Evolutionary conservation across 2,329 filamentous ascomycete genomes (phyloP).

Genomic region (Trichoderma atroviride): DNA sequence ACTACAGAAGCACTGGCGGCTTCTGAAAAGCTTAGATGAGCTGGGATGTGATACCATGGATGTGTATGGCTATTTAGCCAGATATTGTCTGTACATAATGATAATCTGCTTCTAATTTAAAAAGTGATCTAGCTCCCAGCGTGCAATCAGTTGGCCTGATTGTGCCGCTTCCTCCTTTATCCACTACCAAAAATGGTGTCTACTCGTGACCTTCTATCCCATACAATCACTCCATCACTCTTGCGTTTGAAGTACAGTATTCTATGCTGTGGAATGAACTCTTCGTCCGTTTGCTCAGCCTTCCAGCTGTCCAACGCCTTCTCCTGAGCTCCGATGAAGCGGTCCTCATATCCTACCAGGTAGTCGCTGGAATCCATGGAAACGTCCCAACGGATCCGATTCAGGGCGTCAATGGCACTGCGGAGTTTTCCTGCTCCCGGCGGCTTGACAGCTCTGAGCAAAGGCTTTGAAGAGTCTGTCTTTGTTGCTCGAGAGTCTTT

Average conservation of each 20-base stretch:
- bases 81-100: neutral
- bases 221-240: slow-evolving; percentile 55
- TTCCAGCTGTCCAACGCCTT: slow-evolving; percentile 60
- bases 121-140: neutral
- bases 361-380: slow-evolving; percentile 55
- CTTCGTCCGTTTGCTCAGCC: slow-evolving; percentile 63
- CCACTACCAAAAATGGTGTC: slow-evolving; percentile 62
- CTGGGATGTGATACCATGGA: neutral
- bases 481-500: neutral
- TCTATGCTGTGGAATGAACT: slow-evolving; percentile 67
- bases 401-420: slow-evolving; percentile 60
- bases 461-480: neutral
- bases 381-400: slow-evolving; percentile 63
- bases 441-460: slow-evolving; percentile 31
- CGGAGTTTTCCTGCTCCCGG: slow-evolving; percentile 52
- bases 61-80: neutral
- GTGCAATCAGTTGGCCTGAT: neutral
- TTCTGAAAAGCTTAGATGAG: neutral
- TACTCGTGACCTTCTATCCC: slow-evolving; percentile 57
- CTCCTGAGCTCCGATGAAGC: slow-evolving; percentile 59
- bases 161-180: neutral
- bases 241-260: slow-evolving; percentile 63
- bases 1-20: neutral
- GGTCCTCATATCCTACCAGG: slow-evolving; percentile 63
- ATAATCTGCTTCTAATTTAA: slow-evolving; percentile 1